Evolutionary conservation across 495 filamentous ascomycete species (phyloP).

Genomic region (Ascodesmis nigricans): DNA sequence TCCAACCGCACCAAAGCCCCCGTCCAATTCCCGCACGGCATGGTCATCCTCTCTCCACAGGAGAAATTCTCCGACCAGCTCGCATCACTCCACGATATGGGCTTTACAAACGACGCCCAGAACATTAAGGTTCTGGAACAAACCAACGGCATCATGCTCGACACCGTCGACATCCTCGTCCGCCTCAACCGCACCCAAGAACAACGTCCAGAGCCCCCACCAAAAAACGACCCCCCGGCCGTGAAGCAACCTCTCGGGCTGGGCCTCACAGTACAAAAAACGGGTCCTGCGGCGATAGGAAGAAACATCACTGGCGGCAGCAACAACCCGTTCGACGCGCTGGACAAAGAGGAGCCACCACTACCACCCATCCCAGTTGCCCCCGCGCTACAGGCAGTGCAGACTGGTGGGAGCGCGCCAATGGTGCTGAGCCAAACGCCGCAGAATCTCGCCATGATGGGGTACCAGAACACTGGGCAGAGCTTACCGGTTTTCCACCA

Average conservation of each 20-base stretch:
- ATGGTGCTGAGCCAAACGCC: no score
- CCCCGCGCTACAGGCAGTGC: no score
- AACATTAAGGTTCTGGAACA: conserved; percentile 61
- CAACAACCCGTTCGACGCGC: conserved; percentile 44
- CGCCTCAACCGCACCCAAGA: conserved; percentile 41
- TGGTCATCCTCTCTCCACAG: conserved; percentile 18
- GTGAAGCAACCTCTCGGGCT: conserved; percentile 22
- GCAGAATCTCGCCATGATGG: no score
- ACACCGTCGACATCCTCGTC: conserved; percentile 59
- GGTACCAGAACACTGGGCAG: no score
- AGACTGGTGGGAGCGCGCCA: conserved; percentile 55
- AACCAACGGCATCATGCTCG: conserved; percentile 61
- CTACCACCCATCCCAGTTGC: conserved; percentile 11
- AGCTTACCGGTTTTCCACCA: no score
- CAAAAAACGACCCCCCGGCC: conserved; percentile 21
- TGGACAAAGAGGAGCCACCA: conserved; percentile 17
- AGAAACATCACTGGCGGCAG: conserved; percentile 14
- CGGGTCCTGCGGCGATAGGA: conserved; percentile 20
- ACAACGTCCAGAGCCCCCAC: conserved; percentile 27
- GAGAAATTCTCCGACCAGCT: conserved; percentile 41
- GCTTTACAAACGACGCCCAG: conserved; percentile 63
- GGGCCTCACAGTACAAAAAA: conserved; percentile 26
- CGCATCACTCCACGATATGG: conserved; percentile 66
- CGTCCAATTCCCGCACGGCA: conserved; percentile 16
- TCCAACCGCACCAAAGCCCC: conserved; percentile 3